Evolutionary conservation across 2,329 filamentous ascomycete species (phyloP), one percentile per base, ranked within the genome.

Genomic region (Fonsecaea multimorphosa): DNA sequence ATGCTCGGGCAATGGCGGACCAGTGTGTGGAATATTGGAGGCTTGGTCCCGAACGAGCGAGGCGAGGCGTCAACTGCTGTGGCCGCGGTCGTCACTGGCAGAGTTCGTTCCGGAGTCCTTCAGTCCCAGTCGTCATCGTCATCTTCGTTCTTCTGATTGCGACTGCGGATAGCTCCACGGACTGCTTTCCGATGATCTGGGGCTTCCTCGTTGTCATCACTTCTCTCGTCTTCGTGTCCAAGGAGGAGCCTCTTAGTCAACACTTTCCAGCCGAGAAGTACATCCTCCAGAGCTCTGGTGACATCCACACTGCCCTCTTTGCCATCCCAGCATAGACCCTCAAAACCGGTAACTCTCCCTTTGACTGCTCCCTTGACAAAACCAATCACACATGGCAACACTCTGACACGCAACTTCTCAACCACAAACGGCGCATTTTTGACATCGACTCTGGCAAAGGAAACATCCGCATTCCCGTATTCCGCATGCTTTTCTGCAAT

Each of bases 91-190:
- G 2, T 40, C 14, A 11, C 16, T 14, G 34, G 14, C 34, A 14
- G 34, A 38, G 14, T n/a, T 6, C 3, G 6, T 16, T 31, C 19
- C 16, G 54, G 29, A 32, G 9, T 22, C 14, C 12, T 38, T 79
- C 75, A 82, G 74, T 83, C 81, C 80, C 80, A 83, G 57, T 81
- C 80, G 61, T 79, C 78, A 68, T 81, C 80, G 29, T 78, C 78
- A 16, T 78, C 76, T 12, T 77, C 74, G 58, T 73, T 70, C 12
- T 68, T 70, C 44, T 70, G 71, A 34, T 71, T 72, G 51, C 67
- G 65, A 61, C 69, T 70, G 55, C 70, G 63, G 61, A 75, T 77
- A 4, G 74, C 76, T 67, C 73, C 74, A 34, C 76, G 74, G 16
- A 66, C 69, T 38, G 73, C 69, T 68, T 69, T 70, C 32, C 58